Conservation (phyloP, 2,329 filamentous ascomycete genomes). For the Trichoderma citrinoviride region DNA sequence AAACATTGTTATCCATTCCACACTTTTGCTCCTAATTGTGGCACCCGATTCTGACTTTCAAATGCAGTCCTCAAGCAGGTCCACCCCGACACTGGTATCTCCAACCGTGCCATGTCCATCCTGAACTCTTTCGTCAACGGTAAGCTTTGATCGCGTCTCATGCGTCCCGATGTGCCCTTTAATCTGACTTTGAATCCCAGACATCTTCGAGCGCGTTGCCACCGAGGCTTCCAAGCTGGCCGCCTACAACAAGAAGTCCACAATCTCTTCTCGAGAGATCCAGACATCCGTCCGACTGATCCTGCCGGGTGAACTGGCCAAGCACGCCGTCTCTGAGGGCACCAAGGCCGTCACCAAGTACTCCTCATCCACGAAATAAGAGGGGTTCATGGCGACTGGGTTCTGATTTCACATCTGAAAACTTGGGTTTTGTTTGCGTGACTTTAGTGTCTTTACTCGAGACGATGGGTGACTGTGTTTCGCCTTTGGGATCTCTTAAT, state of each 20-base stretch:
- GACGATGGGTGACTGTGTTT: conserved; percentile 41
- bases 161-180: background rate
- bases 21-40: background rate
- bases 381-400: conserved; percentile 51
- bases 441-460: conserved; percentile 59
- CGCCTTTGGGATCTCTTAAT: conserved; percentile 60
- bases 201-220: conserved; percentile 99
- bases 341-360: conserved; percentile 99
- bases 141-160: conserved; percentile 44
- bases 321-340: conserved; percentile 98
- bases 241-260: conserved; percentile 99
- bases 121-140: conserved; percentile 99
- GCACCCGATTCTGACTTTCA: conserved; percentile 18
- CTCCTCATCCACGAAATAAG: conserved; percentile 98
- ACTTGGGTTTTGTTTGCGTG: conserved; percentile 46
- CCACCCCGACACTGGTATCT: conserved; percentile 99
- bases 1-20: no score
- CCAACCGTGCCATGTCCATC: conserved; percentile 99
- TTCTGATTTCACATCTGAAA: conserved; percentile 50
- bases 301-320: conserved; percentile 96
- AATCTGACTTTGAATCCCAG: conserved; percentile 42
- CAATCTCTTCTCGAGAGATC: conserved; percentile 98
- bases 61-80: conserved; percentile 94
- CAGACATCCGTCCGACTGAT: conserved; percentile 98
- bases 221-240: conserved; percentile 99